Conservation (phyloP, 768 basidiomycete species). For the Galerina marginata region DNA sequence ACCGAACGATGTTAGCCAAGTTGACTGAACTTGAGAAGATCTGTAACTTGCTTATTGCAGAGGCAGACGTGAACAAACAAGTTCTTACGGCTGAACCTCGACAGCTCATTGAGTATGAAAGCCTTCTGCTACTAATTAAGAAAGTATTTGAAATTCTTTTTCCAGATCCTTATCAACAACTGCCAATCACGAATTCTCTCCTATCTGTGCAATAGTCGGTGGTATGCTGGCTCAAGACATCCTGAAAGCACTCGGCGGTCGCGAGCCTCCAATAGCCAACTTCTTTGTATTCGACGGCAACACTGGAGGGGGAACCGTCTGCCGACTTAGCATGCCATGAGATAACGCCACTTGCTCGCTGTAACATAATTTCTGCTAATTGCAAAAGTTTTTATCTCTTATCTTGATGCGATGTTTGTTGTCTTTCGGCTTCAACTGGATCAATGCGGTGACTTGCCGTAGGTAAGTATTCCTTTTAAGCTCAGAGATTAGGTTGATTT, state of each 20-base stretch:
- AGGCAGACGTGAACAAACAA: slow-evolving; percentile 74
- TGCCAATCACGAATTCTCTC: slow-evolving; percentile 87
- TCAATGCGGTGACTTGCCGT: not conserved
- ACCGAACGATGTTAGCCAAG: slow-evolving; percentile 54
- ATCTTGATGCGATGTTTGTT: not conserved
- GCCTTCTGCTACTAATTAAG: slow-evolving; percentile 11
- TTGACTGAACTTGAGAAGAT: slow-evolving; percentile 66
- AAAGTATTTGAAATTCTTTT: slow-evolving; percentile 12
- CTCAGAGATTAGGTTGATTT: slow-evolving; percentile 6
- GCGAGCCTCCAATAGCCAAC: slow-evolving; percentile 93
- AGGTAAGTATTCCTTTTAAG: slow-evolving; percentile 21
- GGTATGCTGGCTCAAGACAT: slow-evolving; percentile 96
- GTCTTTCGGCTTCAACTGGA: not conserved
- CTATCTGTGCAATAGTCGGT: slow-evolving; percentile 93
- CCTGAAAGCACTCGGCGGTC: slow-evolving; percentile 85
- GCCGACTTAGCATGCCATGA: slow-evolving; percentile 55
- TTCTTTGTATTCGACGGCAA: slow-evolving; percentile 89
- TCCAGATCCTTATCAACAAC: slow-evolving; percentile 69
- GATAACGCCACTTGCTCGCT: not conserved
- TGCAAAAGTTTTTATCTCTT: not conserved
- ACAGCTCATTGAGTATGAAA: slow-evolving; percentile 65
- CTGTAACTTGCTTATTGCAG: slow-evolving; percentile 62
- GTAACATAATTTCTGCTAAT: slow-evolving; percentile 6
- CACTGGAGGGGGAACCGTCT: slow-evolving; percentile 77
- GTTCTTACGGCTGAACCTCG: slow-evolving; percentile 60